Percentiles rank a stretch among this genome's conserved stretches.
Evolutionary conservation across 139 green algal genomes (phyloP).

Genomic region (Volvox africanus): DNA sequence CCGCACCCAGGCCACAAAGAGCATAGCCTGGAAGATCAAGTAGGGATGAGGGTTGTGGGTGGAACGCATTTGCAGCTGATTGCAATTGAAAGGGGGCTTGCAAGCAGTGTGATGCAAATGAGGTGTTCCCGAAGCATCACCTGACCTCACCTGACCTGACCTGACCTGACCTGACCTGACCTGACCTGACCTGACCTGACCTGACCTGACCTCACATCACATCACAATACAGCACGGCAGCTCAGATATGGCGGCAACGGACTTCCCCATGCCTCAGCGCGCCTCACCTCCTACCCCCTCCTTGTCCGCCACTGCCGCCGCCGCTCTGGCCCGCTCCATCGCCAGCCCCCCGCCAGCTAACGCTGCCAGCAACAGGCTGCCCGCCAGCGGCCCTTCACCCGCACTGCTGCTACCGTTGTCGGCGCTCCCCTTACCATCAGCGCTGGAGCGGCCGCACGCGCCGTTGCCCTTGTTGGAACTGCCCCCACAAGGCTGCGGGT

Average conservation of each 20-base stretch:
- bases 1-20: conserved; percentile 77
- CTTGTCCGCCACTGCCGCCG: conserved; percentile 48
- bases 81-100: no score
- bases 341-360: conserved; percentile 57
- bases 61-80: neutral
- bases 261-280: no score
- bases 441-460: no score
- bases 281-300: conserved; percentile 50
- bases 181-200: no score
- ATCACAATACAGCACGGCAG: no score
- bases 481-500: neutral
- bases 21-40: conserved; percentile 59
- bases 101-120: no score
- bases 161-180: no score
- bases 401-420: neutral
- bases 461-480: neutral
- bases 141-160: no score
- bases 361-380: conserved; percentile 48
- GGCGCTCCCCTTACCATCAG: neutral
- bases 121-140: no score
- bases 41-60: neutral
- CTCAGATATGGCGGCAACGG: no score
- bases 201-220: no score
- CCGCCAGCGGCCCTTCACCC: conserved; percentile 12
- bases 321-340: conserved; percentile 56